These are phyloP conservation scores for Moelleriella libera DNA, from an alignment of 2,329 filamentous ascomycete genomes.

Conservation along the genomic window DNA sequence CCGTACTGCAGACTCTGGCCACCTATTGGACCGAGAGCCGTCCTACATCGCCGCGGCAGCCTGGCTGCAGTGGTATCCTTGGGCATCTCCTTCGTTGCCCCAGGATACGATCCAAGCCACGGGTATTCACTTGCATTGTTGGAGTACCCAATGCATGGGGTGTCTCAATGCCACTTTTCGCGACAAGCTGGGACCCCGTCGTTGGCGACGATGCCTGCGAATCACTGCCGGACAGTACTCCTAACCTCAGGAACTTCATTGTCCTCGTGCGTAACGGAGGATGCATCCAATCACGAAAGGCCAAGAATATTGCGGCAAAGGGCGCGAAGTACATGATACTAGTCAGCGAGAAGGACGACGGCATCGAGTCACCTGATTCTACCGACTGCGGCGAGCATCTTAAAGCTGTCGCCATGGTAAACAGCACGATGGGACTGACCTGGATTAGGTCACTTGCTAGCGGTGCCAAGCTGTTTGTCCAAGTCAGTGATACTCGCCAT, in stretches of 20 bases:
- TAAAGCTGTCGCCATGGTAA: constrained; percentile 8
- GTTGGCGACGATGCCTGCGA: neutral
- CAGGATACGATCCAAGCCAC: neutral
- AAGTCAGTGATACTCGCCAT: neutral
- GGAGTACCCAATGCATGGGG: neutral
- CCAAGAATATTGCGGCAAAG: constrained; percentile 11
- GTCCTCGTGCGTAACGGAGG: constrained; percentile 3
- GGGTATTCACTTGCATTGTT: neutral
- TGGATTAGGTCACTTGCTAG: constrained; percentile 12
- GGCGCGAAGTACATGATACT: constrained; percentile 48
- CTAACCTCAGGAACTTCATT: constrained; percentile 1
- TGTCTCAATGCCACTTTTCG: neutral
- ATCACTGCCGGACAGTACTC: neutral
- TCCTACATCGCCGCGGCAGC: neutral
- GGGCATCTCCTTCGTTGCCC: neutral
- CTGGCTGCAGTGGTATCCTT: neutral
- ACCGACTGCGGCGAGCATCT: neutral
- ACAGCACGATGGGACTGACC: constrained; percentile 12
- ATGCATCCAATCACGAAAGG: neutral
- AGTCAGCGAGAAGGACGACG: constrained; percentile 1
- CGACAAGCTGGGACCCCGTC: neutral
- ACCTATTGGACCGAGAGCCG: neutral
- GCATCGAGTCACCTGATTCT: neutral
- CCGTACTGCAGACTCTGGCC: neutral
- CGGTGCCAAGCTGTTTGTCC: neutral